Evolutionary conservation across 2,329 filamentous ascomycete genomes (phyloP), one percentile per base, ranked within the genome.

Genomic region (Colletotrichum limetticola): DNA sequence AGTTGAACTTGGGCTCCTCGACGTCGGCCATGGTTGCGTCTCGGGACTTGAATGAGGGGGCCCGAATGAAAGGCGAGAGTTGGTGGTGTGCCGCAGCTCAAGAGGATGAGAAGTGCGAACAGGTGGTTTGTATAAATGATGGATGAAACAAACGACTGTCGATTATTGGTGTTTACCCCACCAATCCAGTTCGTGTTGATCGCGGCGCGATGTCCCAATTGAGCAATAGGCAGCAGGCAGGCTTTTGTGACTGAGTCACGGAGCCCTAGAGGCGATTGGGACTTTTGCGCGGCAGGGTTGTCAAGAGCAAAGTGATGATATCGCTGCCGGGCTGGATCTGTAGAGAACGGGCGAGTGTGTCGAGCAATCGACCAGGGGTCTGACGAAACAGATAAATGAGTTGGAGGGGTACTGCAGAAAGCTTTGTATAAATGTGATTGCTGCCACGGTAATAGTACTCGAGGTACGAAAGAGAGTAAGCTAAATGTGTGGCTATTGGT

Each of bases 1-100:
- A 88, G 71, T 84, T 90, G 80, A 90, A 91, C 74, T 88, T 88
- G 52, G 89, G 89, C 78, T 92, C 90, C 76, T 91, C 89, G 57
- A 86, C 83, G 65, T 92, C 90, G 8, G 89, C 85, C 91, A 92
- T 92, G 71, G 63, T 16, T 37, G 26, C 4, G 16, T 24, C 8
- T 35, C 2, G 35, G 22, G 30, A 46, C 42, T 14, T 73, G 71
- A 56, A 12, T 30, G 22, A 42, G 49, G 26, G 58, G 9, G 7
- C 5, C 30, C 28, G 24, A 24, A 22, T 16, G 30, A 24, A 26
- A 32, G 63, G 7, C 46, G 42, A 49, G 24, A 69, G 68, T 30
- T 24, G 53, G 53, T 55, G 46, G 53, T 55, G 46, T 59, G 26
- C 46, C 24, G 12, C 59, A 32, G 37, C 58, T 53, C 24, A 42